Percentiles rank a stretch among this genome's conserved stretches.
phyloP scores from a whole-genome alignment of 2,329 filamentous ascomycete genomes.

The Paradendryphiella salina region DNA sequence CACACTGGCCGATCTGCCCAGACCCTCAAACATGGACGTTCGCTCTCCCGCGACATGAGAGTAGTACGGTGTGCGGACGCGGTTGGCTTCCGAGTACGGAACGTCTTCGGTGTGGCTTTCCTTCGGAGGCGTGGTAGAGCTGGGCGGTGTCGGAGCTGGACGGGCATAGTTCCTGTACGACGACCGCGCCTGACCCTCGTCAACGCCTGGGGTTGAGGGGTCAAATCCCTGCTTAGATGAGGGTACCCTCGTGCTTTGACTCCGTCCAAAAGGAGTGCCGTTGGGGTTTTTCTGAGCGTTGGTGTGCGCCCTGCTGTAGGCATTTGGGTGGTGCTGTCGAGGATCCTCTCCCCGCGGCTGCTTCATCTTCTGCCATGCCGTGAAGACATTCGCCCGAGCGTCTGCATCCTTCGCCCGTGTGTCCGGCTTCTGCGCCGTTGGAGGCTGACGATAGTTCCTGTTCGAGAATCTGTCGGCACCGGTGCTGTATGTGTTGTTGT shows the following conservation, averaged over 20 bases:
- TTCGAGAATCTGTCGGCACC: constrained; percentile 52
- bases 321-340: constrained; percentile 25
- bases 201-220: constrained; percentile 60
- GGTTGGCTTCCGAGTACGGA: constrained; percentile 52
- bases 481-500: constrained; percentile 38
- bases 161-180: constrained; percentile 50
- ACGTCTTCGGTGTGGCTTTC: constrained; percentile 31
- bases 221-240: constrained; percentile 62
- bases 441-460: constrained; percentile 48
- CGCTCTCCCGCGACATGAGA: constrained; percentile 58
- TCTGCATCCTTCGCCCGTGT: constrained; percentile 44
- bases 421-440: constrained; percentile 39
- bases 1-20: constrained; percentile 59
- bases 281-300: constrained; percentile 38
- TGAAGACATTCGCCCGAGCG: constrained; percentile 51
- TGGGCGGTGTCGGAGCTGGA: constrained; percentile 40
- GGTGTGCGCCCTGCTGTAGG: constrained; percentile 10
- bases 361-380: constrained; percentile 56
- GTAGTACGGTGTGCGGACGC: constrained; percentile 59
- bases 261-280: constrained; percentile 46
- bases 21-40: constrained; percentile 58
- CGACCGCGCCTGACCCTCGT: constrained; percentile 61
- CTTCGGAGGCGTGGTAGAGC: constrained; percentile 21
- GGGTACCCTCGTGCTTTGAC: constrained; percentile 49
- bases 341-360: constrained; percentile 38